These are phyloP conservation scores for Stephania cephalantha DNA, from an alignment of 164 flowering plant genomes.

Conservation along the genomic window DNA sequence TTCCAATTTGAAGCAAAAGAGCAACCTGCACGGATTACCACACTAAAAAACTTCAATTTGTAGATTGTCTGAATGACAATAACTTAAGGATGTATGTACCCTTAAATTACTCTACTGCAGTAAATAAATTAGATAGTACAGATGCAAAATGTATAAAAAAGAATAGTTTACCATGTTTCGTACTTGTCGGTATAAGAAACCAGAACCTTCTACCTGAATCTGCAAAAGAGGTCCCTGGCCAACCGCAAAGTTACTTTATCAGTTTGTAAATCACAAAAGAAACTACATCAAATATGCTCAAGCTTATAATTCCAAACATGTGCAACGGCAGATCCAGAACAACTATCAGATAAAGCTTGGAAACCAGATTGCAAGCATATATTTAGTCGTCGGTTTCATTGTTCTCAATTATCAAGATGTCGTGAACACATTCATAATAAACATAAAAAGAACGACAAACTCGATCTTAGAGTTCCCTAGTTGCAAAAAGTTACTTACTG, in stretches of 20 bases:
- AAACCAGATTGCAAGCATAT: neutral
- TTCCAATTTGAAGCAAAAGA: slow-evolving; percentile 75
- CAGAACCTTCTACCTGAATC: slow-evolving; percentile 92
- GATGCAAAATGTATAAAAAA: neutral
- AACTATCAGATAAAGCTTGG: neutral
- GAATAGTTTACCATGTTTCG: slow-evolving; percentile 70
- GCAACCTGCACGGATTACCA: slow-evolving; percentile 54
- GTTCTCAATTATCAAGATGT: neutral
- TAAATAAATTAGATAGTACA: no score
- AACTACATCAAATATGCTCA: neutral
- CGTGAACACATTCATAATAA: neutral
- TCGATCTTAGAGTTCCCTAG: neutral
- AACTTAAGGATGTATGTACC: no score
- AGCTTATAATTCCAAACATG: no score
- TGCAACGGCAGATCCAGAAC: neutral
- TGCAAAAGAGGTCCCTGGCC: slow-evolving; percentile 71
- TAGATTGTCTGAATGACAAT: neutral
- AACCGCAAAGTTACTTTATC: slow-evolving; percentile 13
- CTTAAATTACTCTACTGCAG: no score
- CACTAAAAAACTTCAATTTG: slow-evolving; percentile 4
- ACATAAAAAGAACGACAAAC: neutral
- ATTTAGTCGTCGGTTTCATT: neutral
- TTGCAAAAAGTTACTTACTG: slow-evolving; percentile 31
- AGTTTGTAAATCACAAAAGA: slow-evolving; percentile 3
- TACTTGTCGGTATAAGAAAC: slow-evolving; percentile 86